Base-by-base conservation (phyloP, 768 basidiomycete species). In the Asterophora lycoperdoides region DNA sequence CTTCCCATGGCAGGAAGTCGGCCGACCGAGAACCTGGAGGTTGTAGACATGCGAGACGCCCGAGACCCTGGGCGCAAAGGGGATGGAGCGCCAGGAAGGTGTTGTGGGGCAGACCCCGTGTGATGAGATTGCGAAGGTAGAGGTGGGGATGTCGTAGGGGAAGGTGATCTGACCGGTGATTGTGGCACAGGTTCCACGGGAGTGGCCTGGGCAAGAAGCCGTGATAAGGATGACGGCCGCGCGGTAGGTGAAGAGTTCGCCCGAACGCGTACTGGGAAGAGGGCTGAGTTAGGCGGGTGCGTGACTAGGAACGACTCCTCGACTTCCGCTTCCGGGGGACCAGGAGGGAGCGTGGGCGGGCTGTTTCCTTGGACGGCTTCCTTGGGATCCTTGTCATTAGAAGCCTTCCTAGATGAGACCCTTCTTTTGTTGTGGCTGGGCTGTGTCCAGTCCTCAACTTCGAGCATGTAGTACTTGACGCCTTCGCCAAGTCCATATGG, bases 401-500 rank as follows among this genome's bases (percentile, higher is more conserved):
- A 68, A 14, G 69, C 60, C 58, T 83, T 86, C 60, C 74, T 77
- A 8, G 75, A 74, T 7, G 73, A 73, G 28, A 68, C 65, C 41
- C 79, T 74, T 39, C 83, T 79, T 63, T 84, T 86, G 49, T 79
- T 79, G 32, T 78, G 77, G 41, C 73, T 77, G 1, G 85, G 81
- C 57, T 90, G 86, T 1, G 87, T 90, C 91, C 92, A 95, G 57
- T 91, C 89, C 63, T 95, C 92, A 17, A 93, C 92, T 67, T 93
- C 88, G 15, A 94, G 79, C 82, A 92, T 86, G 65, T 90, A 93
- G 57, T 89, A 94, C 68, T 94, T 94, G 51, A 91, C 84, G 23
- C 93, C 92, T 54, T 91, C 84, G 1, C 86, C 83, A 7, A 95
- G 77, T 1, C 85, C 84, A 64, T 90, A 94, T n/a, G 92, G 92